phyloP scores from a whole-genome alignment of 1,284 basidiomycete species.

The Ganoderma boninense region DNA sequence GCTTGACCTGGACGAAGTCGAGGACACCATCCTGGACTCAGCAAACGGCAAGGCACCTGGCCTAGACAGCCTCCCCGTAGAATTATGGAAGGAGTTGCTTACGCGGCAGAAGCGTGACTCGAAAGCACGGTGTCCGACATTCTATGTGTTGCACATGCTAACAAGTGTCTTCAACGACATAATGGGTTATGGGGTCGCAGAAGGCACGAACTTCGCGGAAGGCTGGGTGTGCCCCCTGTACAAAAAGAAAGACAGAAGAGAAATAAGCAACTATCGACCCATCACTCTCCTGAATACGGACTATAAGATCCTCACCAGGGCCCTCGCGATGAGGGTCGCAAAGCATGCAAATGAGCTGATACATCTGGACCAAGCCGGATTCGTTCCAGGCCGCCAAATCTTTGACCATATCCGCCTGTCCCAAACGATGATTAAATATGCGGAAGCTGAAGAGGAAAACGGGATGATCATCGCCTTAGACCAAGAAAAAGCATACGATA shows the following conservation, averaged over 20 bases:
- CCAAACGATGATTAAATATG: slow-evolving; percentile 35
- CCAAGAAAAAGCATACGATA: slow-evolving; percentile 47
- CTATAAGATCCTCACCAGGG: slow-evolving; percentile 37
- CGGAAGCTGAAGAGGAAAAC: slow-evolving; percentile 35
- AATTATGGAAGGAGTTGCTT: neutral
- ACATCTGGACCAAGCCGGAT: slow-evolving; percentile 42
- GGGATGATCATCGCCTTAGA: slow-evolving; percentile 41
- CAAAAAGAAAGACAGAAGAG: slow-evolving; percentile 42
- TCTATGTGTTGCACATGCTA: slow-evolving; percentile 24
- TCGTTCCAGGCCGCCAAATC: slow-evolving; percentile 37
- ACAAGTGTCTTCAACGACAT: slow-evolving; percentile 32
- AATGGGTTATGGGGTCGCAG: slow-evolving; percentile 16
- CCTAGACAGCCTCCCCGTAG: neutral
- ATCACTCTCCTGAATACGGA: slow-evolving; percentile 45
- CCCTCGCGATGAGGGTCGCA: slow-evolving; percentile 30
- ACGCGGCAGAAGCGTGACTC: neutral
- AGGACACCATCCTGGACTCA: neutral
- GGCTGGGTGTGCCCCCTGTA: slow-evolving; percentile 47
- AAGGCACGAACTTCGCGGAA: slow-evolving; percentile 31
- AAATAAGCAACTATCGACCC: slow-evolving; percentile 44
- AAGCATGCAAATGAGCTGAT: slow-evolving; percentile 24
- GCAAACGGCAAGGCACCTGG: neutral
- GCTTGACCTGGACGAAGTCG: neutral
- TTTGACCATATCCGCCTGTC: slow-evolving; percentile 35
- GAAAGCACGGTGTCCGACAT: neutral